These are phyloP conservation scores for Viola pubescens DNA, from an alignment of 441 rosid genomes.

Conservation along the genomic window DNA sequence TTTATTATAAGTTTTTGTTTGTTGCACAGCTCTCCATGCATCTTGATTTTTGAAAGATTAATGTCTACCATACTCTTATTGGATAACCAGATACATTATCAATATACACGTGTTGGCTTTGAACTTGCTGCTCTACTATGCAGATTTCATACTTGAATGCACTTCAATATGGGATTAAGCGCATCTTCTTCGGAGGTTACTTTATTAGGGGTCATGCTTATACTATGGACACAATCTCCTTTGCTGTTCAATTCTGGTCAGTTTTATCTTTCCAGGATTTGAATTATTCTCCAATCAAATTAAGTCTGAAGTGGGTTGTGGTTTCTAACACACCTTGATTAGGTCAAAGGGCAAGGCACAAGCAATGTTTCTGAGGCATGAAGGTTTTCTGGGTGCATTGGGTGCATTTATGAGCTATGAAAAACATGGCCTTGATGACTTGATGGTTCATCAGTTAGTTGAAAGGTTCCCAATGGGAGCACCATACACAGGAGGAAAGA, in stretches of 20 bases:
- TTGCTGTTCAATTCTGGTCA: constrained; percentile 94
- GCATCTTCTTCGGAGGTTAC: constrained; percentile 88
- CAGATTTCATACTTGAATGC: constrained; percentile 91
- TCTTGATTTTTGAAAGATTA: background rate
- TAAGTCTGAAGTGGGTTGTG: constrained; percentile 5
- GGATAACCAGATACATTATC: background rate
- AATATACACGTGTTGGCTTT: constrained; percentile 7
- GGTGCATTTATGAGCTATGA: constrained; percentile 99
- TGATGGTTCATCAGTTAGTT: constrained; percentile 93
- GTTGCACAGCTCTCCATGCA: constrained; percentile 1
- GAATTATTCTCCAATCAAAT: background rate
- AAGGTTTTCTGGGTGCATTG: constrained; percentile 96
- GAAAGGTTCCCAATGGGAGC: constrained; percentile 99
- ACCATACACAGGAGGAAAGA: constrained; percentile 87
- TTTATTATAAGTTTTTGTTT: background rate
- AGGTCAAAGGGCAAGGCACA: constrained; percentile 96
- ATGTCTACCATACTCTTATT: constrained; percentile 9
- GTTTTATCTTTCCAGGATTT: background rate
- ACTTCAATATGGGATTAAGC: constrained; percentile 78
- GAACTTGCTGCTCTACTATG: constrained; percentile 6
- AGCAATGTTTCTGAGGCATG: constrained; percentile 98
- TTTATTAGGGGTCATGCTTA: constrained; percentile 89
- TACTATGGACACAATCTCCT: constrained; percentile 95
- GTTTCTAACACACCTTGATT: constrained; percentile 18
- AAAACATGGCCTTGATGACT: constrained; percentile 90